Evolutionary conservation across 352 stramenopile species (phyloP).

Genomic region (Globisporangium viniferum): DNA sequence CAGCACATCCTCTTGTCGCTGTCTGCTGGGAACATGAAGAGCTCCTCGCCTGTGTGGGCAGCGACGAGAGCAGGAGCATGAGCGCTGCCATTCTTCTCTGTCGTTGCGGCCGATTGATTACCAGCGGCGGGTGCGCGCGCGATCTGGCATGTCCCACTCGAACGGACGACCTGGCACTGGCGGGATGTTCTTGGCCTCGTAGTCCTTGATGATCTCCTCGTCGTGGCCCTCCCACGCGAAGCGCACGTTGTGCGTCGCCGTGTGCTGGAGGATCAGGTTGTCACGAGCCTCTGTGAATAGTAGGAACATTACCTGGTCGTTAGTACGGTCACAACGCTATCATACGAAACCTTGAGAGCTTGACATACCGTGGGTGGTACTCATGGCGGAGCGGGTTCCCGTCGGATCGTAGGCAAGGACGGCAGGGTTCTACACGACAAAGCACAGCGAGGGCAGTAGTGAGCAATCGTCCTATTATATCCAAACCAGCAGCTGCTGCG

Average conservation of each 20-base stretch:
- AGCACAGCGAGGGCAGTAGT: constrained; percentile 1
- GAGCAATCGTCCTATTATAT: not conserved
- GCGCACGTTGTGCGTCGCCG: constrained; percentile 76
- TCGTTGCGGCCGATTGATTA: constrained; percentile 21
- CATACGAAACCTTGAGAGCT: not conserved
- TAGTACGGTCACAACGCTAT: not conserved
- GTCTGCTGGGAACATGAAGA: not conserved
- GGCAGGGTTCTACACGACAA: constrained; percentile 56
- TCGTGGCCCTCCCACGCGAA: constrained; percentile 77
- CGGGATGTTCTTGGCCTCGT: constrained; percentile 72
- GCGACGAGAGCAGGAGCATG: not conserved
- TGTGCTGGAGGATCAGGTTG: constrained; percentile 63
- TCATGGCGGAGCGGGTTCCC: constrained; percentile 86
- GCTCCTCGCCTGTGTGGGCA: not conserved
- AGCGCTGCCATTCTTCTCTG: not conserved
- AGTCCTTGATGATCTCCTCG: constrained; percentile 73
- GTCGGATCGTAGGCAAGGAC: constrained; percentile 83
- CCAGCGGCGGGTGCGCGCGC: constrained; percentile 66
- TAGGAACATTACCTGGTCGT: not conserved
- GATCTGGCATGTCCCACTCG: constrained; percentile 62
- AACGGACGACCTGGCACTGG: constrained; percentile 65
- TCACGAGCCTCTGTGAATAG: constrained; percentile 49
- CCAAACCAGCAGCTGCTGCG: not conserved
- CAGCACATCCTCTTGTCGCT: not conserved
- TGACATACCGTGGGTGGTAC: constrained; percentile 60